A percentile compares a stretch with the other conserved stretches of the same genome.
These are phyloP conservation scores for Kwoniella sp. DNA, from an alignment of 768 basidiomycete species.

Conservation along the genomic window DNA sequence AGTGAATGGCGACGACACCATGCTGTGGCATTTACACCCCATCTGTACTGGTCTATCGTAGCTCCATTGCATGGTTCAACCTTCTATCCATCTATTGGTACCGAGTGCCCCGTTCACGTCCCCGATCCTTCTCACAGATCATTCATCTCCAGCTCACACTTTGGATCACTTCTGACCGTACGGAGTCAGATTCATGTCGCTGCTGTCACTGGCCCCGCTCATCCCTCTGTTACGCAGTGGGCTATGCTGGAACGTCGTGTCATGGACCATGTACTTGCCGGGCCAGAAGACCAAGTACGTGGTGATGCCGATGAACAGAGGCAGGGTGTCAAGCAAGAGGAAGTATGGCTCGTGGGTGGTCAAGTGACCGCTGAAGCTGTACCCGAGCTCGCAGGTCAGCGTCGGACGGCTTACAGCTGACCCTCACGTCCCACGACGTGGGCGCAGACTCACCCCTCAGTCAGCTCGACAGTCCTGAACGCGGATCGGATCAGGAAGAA, in stretches of 20 bases:
- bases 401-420: neutral
- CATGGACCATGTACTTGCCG: constrained; percentile 29
- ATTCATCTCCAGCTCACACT: too few species aligned
- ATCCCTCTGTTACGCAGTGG: neutral
- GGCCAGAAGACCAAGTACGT: constrained; percentile 44
- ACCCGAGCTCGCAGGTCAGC: too few species aligned
- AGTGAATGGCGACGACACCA: too few species aligned
- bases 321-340: constrained; percentile 42
- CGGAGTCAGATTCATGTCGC: too few species aligned
- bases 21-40: too few species aligned
- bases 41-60: too few species aligned
- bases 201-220: too few species aligned
- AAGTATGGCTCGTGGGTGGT: constrained; percentile 42
- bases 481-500: constrained; percentile 44
- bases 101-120: too few species aligned
- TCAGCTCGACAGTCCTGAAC: constrained; percentile 42
- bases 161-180: too few species aligned
- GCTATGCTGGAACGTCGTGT: neutral
- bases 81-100: too few species aligned
- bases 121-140: too few species aligned
- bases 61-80: too few species aligned
- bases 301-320: constrained; percentile 40
- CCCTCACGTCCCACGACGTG: neutral
- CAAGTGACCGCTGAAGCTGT: constrained; percentile 40
- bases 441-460: constrained; percentile 33